Base-by-base conservation (phyloP, 2,329 filamentous ascomycete genomes). In the Penicillium frequentans region DNA sequence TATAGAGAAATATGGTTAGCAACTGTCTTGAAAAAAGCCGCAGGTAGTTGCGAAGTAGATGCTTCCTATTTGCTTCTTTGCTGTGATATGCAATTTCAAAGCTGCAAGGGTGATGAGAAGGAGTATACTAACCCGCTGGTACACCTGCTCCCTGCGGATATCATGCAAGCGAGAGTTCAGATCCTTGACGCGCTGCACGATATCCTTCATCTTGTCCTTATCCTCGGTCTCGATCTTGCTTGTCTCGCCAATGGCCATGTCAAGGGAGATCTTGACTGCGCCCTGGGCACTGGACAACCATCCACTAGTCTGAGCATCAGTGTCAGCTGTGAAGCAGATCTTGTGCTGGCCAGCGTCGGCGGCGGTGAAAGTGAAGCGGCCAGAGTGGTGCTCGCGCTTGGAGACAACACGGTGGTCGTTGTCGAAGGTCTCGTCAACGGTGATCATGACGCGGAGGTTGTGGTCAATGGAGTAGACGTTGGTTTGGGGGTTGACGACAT, bases 321-420 rank as follows among this genome's bases (percentile, higher is more conserved):
- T 88, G 64, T 91, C 92, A 16, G 93, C 91, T 3, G 88, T 91
- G 79, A 98, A 96, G 84, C 95, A 99, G 76, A 99, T 87, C 74
- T 88, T 88, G 85, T 99, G 95, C 76, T 96, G 90, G 74, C 95
- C 95, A n/a, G 90, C 85, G 75, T 97, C 95, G 72, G 91, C 90
- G 52, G 95, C 91, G 64, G 88, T 92, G 84, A 99, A 98, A 70
- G 93, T 97, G 82, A 98, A 98, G 71, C 90, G 90, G 66, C 95
- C 93, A 44, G 84, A 80, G 59, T 85, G 78, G 43, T 83, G 77
- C 68, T 93, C 93, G 59, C 89, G 88, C 77, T 96, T 91, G 64
- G 88, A 90, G 62, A 98, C 90, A 60, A 99, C 90, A 62, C 93
- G 92, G 84, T 99, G 95, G 81, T 98, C 89, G 77, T 96, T 93